These are phyloP conservation scores for Leccinum sublutescens DNA, from an alignment of 768 basidiomycete genomes.

Conservation along the genomic window DNA sequence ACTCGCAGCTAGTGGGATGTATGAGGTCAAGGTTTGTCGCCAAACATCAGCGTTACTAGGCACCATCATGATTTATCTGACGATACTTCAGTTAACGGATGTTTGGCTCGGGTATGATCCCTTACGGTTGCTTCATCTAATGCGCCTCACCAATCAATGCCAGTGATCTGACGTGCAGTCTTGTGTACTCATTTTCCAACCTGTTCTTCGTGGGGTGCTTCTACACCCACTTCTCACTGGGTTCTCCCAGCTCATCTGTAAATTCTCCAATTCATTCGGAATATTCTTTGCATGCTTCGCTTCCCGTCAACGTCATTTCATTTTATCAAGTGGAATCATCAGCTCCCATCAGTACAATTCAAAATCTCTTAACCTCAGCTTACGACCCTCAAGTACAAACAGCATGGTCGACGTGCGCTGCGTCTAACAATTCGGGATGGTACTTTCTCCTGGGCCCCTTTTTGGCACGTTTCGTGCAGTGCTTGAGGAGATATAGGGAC, in stretches of 20 bases:
- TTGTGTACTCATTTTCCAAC: conserved; percentile 71
- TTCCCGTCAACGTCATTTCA: background rate
- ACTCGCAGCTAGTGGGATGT: conserved; percentile 66
- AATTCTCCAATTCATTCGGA: background rate
- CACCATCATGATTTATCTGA: conserved; percentile 3
- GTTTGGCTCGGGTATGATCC: conserved; percentile 81
- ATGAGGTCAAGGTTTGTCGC: conserved; percentile 65
- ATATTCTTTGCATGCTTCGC: background rate
- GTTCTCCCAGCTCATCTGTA: background rate
- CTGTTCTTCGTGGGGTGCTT: conserved; percentile 74
- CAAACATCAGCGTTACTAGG: background rate
- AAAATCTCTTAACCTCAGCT: conserved; percentile 3
- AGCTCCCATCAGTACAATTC: background rate
- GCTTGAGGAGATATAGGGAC: conserved; percentile 83
- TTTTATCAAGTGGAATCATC: background rate
- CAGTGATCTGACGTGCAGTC: conserved; percentile 82
- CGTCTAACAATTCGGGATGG: conserved; percentile 54
- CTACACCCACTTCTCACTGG: conserved; percentile 40
- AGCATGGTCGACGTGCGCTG: conserved; percentile 43
- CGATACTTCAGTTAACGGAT: conserved; percentile 60
- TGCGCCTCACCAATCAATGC: conserved; percentile 7
- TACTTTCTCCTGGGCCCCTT: conserved; percentile 69
- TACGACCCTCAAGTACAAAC: conserved; percentile 39
- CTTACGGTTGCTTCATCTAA: background rate
- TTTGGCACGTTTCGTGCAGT: conserved; percentile 78